Base-by-base conservation (phyloP, 306 rosid species). In the Vigna hirtella region DNA sequence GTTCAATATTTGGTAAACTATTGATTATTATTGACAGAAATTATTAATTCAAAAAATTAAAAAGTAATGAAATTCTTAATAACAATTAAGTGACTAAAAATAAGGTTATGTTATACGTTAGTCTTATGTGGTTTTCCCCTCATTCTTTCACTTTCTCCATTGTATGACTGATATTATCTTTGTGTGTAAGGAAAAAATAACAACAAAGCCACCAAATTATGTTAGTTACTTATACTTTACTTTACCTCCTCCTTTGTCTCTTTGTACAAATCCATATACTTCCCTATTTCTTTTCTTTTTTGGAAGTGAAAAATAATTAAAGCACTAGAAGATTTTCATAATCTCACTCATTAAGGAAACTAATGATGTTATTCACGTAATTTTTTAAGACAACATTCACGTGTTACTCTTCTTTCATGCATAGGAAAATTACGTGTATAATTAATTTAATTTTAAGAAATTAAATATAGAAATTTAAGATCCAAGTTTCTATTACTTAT, bases 181-280 rank as follows among this genome's bases (percentile, higher is more conserved):
- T 15, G 32, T 57, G 68, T 57, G 66, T 22, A 73, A 73, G 51
- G 40, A 72, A 38, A 16, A 56, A 73, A 56, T 48, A 36, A 51
- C 7, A 70, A 30, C 17, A 50, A 32, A 70, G 50, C 45, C 3
- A 51, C 17, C 49, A 12, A 47, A 14, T 22, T 4, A 17, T 47
- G 18, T 66, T 42, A 18, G 10, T 66, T 6, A 18, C 53, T 66
- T 11, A 40, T 11, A 68, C 70, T 68, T 57, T 57, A 56, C 43
- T 28, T 28, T 52, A 26, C 28, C 75, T 28, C 18, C 5, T n/a
- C 1, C 57, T 7, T 18, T 55, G 22, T 77, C 67, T 66, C 61
- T 77, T 51, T 28, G 66, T 59, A 26, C 65, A 17, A 12, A 10
- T 38, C 26, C 24, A 14, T 2, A 45, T 6, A 57, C 34, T 22